Evolutionary conservation across 352 stramenopile species (phyloP).

Genomic region (Pythium dissotocum): DNA sequence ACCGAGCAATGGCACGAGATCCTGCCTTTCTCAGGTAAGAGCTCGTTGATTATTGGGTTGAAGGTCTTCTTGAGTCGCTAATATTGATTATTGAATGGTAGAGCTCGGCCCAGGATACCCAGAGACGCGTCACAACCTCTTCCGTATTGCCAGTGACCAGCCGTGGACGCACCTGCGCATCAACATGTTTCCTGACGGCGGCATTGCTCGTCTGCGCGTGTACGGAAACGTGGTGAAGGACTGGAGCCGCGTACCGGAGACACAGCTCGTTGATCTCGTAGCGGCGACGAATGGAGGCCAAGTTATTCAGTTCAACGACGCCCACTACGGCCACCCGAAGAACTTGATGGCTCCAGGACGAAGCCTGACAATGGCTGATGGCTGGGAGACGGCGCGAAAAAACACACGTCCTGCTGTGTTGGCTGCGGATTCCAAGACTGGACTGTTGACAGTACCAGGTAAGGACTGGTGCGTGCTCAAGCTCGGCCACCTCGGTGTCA

Average conservation of each 20-base stretch:
- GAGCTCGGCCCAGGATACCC: constrained; percentile 79
- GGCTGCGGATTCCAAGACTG: constrained; percentile 39
- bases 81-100: background rate
- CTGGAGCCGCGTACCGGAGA: constrained; percentile 51
- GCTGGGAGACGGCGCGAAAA: constrained; percentile 94
- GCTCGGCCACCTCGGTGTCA: constrained; percentile 75
- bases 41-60: too few relatives aligned
- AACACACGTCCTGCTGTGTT: constrained; percentile 79
- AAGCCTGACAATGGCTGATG: constrained; percentile 92
- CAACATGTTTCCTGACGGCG: constrained; percentile 94
- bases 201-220: constrained; percentile 88
- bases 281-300: constrained; percentile 80
- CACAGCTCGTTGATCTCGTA: constrained; percentile 84
- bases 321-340: constrained; percentile 93
- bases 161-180: constrained; percentile 89
- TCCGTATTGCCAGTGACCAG: constrained; percentile 44
- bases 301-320: constrained; percentile 91
- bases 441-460: constrained; percentile 64
- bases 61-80: too few relatives aligned
- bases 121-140: constrained; percentile 86
- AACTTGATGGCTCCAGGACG: constrained; percentile 88
- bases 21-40: constrained; percentile 42
- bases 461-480: constrained; percentile 94
- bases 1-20: constrained; percentile 69
- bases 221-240: constrained; percentile 69